A percentile compares a stretch with the other conserved stretches of the same genome.
phyloP scores from a whole-genome alignment of 441 rosid genomes.

The Cnidoscolus chayamansa region DNA sequence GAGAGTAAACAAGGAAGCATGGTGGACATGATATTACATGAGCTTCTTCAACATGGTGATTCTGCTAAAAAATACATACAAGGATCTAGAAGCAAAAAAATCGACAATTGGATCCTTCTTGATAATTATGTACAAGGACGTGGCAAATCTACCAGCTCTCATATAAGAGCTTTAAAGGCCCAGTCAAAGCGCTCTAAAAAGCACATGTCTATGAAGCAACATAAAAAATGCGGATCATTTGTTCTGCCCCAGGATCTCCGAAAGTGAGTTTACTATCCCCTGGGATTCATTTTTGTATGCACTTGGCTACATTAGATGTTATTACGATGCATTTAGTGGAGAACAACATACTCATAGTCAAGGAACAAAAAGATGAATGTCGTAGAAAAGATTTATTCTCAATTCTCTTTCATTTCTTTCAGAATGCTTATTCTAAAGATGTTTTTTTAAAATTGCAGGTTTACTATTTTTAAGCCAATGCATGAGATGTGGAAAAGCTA shows the following conservation, averaged over 20 bases:
- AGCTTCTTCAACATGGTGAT: slow-evolving; percentile 77
- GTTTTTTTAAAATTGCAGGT: slow-evolving; percentile 40
- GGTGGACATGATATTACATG: slow-evolving; percentile 60
- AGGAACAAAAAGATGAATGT: not conserved
- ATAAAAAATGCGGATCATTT: slow-evolving; percentile 61
- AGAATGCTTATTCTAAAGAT: not conserved
- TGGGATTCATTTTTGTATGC: not conserved
- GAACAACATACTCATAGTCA: not conserved
- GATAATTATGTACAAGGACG: slow-evolving; percentile 63
- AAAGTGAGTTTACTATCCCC: slow-evolving; percentile 46
- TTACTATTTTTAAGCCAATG: slow-evolving; percentile 66
- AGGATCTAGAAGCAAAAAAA: slow-evolving; percentile 57
- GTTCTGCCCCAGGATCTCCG: slow-evolving; percentile 48
- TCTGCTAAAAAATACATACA: slow-evolving; percentile 71
- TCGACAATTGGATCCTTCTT: slow-evolving; percentile 72
- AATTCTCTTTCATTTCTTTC: not conserved
- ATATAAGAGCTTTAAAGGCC: slow-evolving; percentile 35
- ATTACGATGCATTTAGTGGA: not conserved
- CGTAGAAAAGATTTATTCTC: not conserved
- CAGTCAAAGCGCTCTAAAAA: slow-evolving; percentile 74
- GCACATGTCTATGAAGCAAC: slow-evolving; percentile 73
- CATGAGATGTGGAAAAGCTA: slow-evolving; percentile 88
- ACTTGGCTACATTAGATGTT: not conserved
- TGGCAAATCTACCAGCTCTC: slow-evolving; percentile 41
- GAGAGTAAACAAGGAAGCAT: slow-evolving; percentile 49